Percentiles rank a stretch among this genome's conserved stretches.
These are phyloP conservation scores for Hermanozyma aechmeae DNA, from an alignment of 805 yeast genomes.

Conservation along the genomic window DNA sequence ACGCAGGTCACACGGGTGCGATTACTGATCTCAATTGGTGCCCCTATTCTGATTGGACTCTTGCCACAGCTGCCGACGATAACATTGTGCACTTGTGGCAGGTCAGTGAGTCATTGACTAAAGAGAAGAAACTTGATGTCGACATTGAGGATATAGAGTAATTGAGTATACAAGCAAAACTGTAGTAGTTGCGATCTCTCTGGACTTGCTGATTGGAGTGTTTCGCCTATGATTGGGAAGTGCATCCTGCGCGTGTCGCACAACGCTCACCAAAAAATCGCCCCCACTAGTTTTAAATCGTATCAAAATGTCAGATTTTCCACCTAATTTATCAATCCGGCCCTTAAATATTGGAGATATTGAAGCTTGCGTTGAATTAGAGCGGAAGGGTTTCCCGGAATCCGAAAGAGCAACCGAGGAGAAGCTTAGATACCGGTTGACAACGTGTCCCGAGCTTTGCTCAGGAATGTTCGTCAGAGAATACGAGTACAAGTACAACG, in stretches of 20 bases:
- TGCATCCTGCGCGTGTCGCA: conserved; percentile 1
- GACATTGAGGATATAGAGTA: conserved; percentile 18
- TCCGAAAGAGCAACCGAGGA: conserved; percentile 61
- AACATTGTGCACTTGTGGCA: conserved; percentile 55
- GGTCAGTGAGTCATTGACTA: conserved; percentile 24
- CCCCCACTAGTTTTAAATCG: background rate
- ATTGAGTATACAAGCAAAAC: conserved; percentile 1
- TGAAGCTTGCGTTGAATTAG: conserved; percentile 52
- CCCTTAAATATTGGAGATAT: conserved; percentile 60
- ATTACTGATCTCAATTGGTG: conserved; percentile 68
- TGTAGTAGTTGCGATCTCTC: background rate
- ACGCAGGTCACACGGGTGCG: conserved; percentile 80
- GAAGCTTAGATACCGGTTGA: conserved; percentile 57
- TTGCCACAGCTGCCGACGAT: conserved; percentile 57
- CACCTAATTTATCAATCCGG: conserved; percentile 33
- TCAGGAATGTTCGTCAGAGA: conserved; percentile 79
- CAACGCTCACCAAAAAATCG: background rate
- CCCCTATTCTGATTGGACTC: conserved; percentile 65
- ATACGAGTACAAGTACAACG: conserved; percentile 38
- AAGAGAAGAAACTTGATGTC: conserved; percentile 8
- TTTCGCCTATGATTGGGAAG: no score
- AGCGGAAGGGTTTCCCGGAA: conserved; percentile 59
- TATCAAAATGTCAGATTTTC: conserved; percentile 33
- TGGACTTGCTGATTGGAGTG: background rate
- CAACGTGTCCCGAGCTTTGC: conserved; percentile 81